These are phyloP conservation scores for Mucor saturninus DNA, from an alignment of 371 early-diverging fungal species.

Conservation along the genomic window DNA sequence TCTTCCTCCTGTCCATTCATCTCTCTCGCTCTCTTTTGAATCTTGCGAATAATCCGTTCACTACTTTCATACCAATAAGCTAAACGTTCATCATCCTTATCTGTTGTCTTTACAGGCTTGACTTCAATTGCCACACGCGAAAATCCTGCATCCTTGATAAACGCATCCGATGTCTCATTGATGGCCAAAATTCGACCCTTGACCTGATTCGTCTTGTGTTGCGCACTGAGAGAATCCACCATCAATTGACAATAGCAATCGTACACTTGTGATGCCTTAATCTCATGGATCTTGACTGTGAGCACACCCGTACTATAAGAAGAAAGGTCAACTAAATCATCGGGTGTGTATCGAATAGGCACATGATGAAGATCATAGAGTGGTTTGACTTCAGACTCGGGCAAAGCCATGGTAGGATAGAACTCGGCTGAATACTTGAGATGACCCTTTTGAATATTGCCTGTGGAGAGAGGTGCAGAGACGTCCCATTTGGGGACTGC, in stretches of 20 bases:
- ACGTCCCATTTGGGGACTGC: constrained; percentile 12
- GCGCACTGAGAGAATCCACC: constrained; percentile 40
- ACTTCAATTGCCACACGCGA: constrained; percentile 60
- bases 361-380: constrained; percentile 34
- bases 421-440: constrained; percentile 69
- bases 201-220: constrained; percentile 38
- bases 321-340: constrained; percentile 42
- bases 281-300: constrained; percentile 45
- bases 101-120: constrained; percentile 30
- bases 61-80: constrained; percentile 47
- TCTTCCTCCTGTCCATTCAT: neutral
- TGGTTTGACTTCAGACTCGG: too few species aligned
- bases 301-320: constrained; percentile 42
- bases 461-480: constrained; percentile 58
- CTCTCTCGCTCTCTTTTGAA: constrained; percentile 25
- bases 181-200: constrained; percentile 37
- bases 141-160: constrained; percentile 66
- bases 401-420: constrained; percentile 55
- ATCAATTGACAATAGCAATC: constrained; percentile 45
- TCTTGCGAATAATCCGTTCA: constrained; percentile 36
- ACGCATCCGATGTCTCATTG: constrained; percentile 53
- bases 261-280: constrained; percentile 24
- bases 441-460: constrained; percentile 58
- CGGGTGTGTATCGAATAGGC: constrained; percentile 46
- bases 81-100: constrained; percentile 36